Evolutionary conservation across 1,284 basidiomycete species (phyloP).

Genomic region (Ceratobasidium sp.): DNA sequence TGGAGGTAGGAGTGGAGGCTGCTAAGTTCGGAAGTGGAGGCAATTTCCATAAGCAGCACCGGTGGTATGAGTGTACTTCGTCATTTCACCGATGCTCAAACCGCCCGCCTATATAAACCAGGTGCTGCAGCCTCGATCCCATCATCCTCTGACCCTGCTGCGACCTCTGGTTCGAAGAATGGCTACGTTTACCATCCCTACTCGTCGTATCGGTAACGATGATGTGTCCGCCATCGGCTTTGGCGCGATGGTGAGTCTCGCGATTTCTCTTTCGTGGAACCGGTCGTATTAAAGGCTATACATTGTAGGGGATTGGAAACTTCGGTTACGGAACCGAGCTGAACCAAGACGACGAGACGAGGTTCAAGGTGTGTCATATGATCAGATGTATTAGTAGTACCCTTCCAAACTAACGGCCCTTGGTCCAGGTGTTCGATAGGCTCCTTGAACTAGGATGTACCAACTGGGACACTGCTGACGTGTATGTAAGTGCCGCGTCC

Average conservation of each 20-base stretch:
- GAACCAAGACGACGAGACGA: constrained; percentile 4
- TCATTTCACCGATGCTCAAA: neutral
- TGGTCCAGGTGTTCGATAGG: constrained; percentile 18
- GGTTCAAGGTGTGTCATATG: neutral
- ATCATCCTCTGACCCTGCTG: neutral
- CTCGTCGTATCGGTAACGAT: constrained; percentile 18
- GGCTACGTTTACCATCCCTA: neutral
- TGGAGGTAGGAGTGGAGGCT: neutral
- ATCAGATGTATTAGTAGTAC: neutral
- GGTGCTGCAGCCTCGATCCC: neutral
- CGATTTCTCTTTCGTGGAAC: neutral
- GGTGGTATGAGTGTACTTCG: neutral
- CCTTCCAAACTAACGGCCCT: neutral
- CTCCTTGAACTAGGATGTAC: constrained; percentile 37
- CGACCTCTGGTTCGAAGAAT: neutral
- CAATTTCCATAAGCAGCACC: neutral
- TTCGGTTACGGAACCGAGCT: constrained; percentile 1
- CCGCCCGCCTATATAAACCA: neutral
- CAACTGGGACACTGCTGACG: constrained; percentile 38
- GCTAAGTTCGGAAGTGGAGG: neutral
- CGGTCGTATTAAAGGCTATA: neutral
- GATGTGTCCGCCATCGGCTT: constrained; percentile 27
- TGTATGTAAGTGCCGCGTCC: constrained; percentile 6
- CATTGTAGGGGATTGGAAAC: neutral
- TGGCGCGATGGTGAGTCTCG: constrained; percentile 6